These are phyloP conservation scores for Pseudocercospora ulei DNA, from an alignment of 2,329 filamentous ascomycete genomes.

Conservation along the genomic window DNA sequence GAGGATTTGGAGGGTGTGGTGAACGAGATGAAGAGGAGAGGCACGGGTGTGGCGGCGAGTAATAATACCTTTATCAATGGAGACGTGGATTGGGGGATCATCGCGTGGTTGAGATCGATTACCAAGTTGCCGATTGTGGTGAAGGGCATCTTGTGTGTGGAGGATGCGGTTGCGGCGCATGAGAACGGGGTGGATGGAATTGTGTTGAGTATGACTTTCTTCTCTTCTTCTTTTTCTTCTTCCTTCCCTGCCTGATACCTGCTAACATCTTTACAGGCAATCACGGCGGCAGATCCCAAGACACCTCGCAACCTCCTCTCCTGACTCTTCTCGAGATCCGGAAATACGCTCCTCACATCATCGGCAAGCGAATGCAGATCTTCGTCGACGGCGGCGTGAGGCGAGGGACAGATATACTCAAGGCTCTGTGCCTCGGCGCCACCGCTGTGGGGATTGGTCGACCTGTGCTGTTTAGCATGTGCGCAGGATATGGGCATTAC, in stretches of 20 bases:
- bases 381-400: slow-evolving; percentile 56
- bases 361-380: slow-evolving; percentile 38
- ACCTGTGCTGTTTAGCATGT: slow-evolving; percentile 46
- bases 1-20: slow-evolving; percentile 23
- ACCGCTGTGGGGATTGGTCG: slow-evolving; percentile 53
- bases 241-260: no score
- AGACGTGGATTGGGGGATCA: slow-evolving; percentile 24
- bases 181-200: slow-evolving; percentile 40
- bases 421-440: slow-evolving; percentile 56
- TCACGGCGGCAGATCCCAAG: slow-evolving; percentile 45
- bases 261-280: slow-evolving; percentile 29
- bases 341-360: slow-evolving; percentile 46
- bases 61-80: slow-evolving; percentile 27
- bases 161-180: slow-evolving; percentile 37
- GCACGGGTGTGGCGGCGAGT: slow-evolving; percentile 22
- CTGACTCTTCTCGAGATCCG: slow-evolving; percentile 53
- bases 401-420: slow-evolving; percentile 58
- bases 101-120: slow-evolving; percentile 21
- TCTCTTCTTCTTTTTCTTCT: background rate
- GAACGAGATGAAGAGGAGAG: slow-evolving; percentile 16
- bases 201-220: slow-evolving; percentile 17
- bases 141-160: slow-evolving; percentile 37
- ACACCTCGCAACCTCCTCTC: slow-evolving; percentile 46
- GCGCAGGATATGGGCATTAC: slow-evolving; percentile 50
- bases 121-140: slow-evolving; percentile 32